Evolutionary conservation across 495 filamentous ascomycete species (phyloP), one percentile per base, ranked within the genome.

Genomic region (Xylaria acuta): DNA sequence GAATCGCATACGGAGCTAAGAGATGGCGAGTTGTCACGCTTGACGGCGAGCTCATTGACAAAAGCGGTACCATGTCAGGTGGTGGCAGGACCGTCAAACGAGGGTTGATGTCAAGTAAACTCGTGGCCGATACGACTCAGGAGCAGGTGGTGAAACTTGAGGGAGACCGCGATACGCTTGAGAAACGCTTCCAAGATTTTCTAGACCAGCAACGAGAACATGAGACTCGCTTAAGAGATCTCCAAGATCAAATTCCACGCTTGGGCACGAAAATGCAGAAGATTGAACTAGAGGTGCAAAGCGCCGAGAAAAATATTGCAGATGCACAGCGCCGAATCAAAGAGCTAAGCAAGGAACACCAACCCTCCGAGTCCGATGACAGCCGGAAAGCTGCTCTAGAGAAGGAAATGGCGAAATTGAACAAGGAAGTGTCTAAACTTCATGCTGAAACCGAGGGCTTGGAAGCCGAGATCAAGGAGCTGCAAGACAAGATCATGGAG

Each of bases 401-500:
- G 75, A 92, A 93, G 78, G 93, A 92, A 74, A 91, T 97, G 64
- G 81, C 86, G 11, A 88, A 89, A 60, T 82, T 97, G 51, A 88
- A 94, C 73, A 86, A 90, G 59, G 93, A 98, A 74, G 88, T 97
- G 27, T 89, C 92, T 45, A 93, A 92, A 73, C 86, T 98, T 12
- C 92, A 91, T 67, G 83, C 86, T 27, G 93, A 98, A 79, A 97
- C 92, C 49, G 85, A 91, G 20, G 93, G 90, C 36, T 90, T 97
- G 27, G 97, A 99, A 75, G 90, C 91, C 49, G 96, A 97, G 80
- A 97, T 99, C 74, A 93, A 96, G 81, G 85, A 83, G 2, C 86
- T 99, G 25, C 95, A 98, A 80, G 91, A 93, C 84, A 97, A 96
- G 85, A 98, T 99, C 76, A 98, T 98, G 95, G 92, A 97, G 81